Evolutionary conservation across 1,284 basidiomycete species (phyloP).

Genomic region (Coniophora puteana): DNA sequence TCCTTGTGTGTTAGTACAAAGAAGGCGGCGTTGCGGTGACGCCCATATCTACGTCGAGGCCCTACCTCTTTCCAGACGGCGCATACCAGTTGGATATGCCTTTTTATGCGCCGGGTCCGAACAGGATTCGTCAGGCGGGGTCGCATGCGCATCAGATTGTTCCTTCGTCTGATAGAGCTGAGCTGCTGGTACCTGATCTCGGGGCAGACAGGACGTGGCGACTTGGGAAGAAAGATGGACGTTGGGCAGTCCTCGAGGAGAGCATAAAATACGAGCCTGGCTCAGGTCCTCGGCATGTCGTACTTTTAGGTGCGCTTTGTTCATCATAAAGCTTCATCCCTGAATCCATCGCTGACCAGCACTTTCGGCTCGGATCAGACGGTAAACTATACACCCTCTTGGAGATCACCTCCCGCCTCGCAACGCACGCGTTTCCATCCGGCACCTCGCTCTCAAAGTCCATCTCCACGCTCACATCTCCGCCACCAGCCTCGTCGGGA

Average conservation of each 20-base stretch:
- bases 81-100: slow-evolving; percentile 30
- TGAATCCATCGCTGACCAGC: slow-evolving; percentile 8
- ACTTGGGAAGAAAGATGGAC: slow-evolving; percentile 39
- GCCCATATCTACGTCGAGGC: slow-evolving; percentile 41
- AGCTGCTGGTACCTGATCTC: slow-evolving; percentile 68
- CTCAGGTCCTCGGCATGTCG: slow-evolving; percentile 66
- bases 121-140: slow-evolving; percentile 54
- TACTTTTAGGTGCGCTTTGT: slow-evolving; percentile 47
- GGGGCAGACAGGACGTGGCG: slow-evolving; percentile 63
- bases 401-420: slow-evolving; percentile 57
- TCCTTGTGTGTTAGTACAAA: no score
- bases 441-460: slow-evolving; percentile 30
- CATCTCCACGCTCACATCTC: slow-evolving; percentile 41
- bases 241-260: slow-evolving; percentile 42
- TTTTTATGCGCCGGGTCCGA: slow-evolving; percentile 52
- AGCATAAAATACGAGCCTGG: no score
- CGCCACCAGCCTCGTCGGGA: slow-evolving; percentile 36
- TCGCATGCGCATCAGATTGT: slow-evolving; percentile 71
- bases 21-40: no score
- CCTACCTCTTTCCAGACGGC: slow-evolving; percentile 34
- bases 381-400: slow-evolving; percentile 59
- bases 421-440: slow-evolving; percentile 44
- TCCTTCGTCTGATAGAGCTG: slow-evolving; percentile 37
- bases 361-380: slow-evolving; percentile 42
- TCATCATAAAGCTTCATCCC: not conserved